Evolutionary conservation across 345 rosid genomes (phyloP), one percentile per base, ranked within the genome.

Genomic region (Camelina laxa): DNA sequence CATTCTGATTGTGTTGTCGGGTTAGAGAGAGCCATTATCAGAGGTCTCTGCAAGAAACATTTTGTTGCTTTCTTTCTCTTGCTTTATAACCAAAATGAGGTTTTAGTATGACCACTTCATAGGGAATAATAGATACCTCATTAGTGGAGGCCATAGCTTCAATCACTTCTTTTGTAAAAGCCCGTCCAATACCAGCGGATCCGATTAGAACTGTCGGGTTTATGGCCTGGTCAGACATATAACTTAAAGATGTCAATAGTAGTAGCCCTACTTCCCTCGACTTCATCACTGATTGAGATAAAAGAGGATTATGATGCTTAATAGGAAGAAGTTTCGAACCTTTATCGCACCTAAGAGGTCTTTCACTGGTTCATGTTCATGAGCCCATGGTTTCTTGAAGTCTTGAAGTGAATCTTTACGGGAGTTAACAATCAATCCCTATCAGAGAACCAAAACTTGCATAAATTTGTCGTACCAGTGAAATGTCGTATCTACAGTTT

Each of bases 361-460:
- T 69, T 81, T 79, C 70, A 92, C 85, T 38, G 98, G 90, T 60
- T 90, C 89, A 70, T 88, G 94, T 50, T 88, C 94, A 75, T 92
- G 99, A 83, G 98, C 98, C 99, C 99, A 95, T 13, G 97, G 98
- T 82, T 88, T 83, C 88, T 95, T 92, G 81, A 95, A 95, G 13
- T 82, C 90, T 83, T 95, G 99, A 69, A 95, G 97, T 7, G 96
- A 87, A 31, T 87, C 89, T 69, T 85, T 87, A 8, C 99, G 92
- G 7, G 97, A 87, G 76, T 80, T 78, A 59, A 95, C 96, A 48
- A 95, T 90, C 77, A 95, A 70, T 65, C 98, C 99, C 99, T 94
- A 82, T 39, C 67, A 70, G 2, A 48, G 69, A 73, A 60, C 41
- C 11, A 31, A 44, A 41, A 60, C 19, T 35, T 72, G 6, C 36